These are phyloP conservation scores for Solanum raphanifolium DNA, from an alignment of 257 asterid species.

Conservation along the genomic window DNA sequence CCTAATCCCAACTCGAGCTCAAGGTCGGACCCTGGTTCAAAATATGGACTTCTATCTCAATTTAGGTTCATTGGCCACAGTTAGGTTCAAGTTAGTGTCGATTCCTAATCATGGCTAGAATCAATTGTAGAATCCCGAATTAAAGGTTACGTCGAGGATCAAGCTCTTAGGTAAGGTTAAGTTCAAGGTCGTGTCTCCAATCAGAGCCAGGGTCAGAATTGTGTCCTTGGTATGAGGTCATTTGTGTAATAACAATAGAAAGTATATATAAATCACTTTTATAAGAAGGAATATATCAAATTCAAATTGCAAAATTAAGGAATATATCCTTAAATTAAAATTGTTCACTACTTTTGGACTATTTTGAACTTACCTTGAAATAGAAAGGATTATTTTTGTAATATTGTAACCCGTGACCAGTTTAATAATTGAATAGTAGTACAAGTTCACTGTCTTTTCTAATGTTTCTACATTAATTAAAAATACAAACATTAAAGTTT, in stretches of 20 bases:
- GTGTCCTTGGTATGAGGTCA: neutral
- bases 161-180: neutral
- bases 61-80: neutral
- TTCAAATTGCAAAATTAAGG: too few relatives aligned
- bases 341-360: neutral
- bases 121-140: neutral
- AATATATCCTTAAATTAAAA: too few relatives aligned
- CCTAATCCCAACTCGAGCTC: neutral
- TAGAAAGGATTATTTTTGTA: neutral
- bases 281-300: too few relatives aligned
- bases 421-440: neutral
- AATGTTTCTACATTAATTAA: neutral
- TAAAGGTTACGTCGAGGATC: neutral
- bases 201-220: too few relatives aligned
- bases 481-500: constrained; percentile 4
- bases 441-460: neutral
- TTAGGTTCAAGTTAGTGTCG: neutral
- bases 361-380: neutral
- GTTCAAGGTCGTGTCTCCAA: neutral
- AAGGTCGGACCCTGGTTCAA: neutral
- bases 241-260: too few relatives aligned
- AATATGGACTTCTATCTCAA: neutral
- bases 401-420: neutral
- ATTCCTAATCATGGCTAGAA: neutral
- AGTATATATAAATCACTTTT: too few relatives aligned